Evolutionary conservation across 192 early-diverging fungal genomes (phyloP), one percentile per base, ranked within the genome.

Genomic region (Dissophora globulifera): DNA sequence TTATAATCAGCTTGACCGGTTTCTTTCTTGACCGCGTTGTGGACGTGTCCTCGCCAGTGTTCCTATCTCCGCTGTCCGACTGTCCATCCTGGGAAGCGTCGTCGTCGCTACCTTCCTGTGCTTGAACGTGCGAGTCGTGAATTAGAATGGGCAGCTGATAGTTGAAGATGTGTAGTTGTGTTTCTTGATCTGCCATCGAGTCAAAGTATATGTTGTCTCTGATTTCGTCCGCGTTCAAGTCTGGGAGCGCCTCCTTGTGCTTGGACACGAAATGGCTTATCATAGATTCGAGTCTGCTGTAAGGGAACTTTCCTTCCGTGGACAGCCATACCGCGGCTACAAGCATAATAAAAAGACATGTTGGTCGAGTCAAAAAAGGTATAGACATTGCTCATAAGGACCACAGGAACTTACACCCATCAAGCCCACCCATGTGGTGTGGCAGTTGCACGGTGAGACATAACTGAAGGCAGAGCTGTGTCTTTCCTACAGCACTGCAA

Each of bases 401-500:
- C n/a, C n/a, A n/a, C n/a, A n/a, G 12, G 27, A 10, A 53, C 68
- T 53, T 69, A 86, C 88, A 87, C 27, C 87, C 89, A 9, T 80
- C 81, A 12, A 91, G 79, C 0, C 88, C 88, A 9, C 92, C 90
- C 8, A 72, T 27, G 1, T 74, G 48, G 23, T 46, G 49, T 10
- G 92, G 89, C 31, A 90, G 72, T 56, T 95, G 92, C 0, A 83
- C 89, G 12, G 86, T 85, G 8, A 94, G 64, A 31, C 89, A 87
- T 31, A 96, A 69, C 69, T 98, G 96, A 49, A 98, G 65, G 25
- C 90, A 90, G 8, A 98, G 67, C 59, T 94, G 93, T 0, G 96
- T 93, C 61, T 98, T 98, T 17, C 96, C 96, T 3, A 87, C 79
- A 25, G 87, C 89, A 55, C 92, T 94, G 55, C 25, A 54, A 19